Base-by-base conservation (phyloP, 306 rosid genomes). In the Trifolium pratense region DNA sequence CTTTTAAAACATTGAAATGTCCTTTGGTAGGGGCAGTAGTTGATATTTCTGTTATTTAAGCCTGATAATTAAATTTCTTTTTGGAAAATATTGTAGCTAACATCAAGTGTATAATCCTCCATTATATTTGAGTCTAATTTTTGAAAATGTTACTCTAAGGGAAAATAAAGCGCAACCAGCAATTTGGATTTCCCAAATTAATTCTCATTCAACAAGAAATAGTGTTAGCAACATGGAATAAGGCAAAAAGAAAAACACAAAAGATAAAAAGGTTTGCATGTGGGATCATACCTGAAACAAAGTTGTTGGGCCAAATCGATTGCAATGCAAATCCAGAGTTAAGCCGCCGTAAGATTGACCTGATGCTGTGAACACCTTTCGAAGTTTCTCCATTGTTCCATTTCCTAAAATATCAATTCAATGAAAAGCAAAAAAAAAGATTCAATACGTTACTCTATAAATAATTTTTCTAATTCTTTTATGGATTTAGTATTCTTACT, bases 281-380 rank as follows among this genome's bases (percentile, higher is more conserved):
- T 18, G 75, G 81, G 48, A 60, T 5, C 80, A 73, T 55, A 94
- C 97, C 91, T 91, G 96, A 75, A 74, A 86, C 87, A 94, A 82
- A 42, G 96, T 75, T 75, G 91, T 85, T 32, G 92, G 89, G 58
- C 98, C 95, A 77, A 91, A 91, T 67, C 88, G 88, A 78, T 94
- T 94, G 86, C 92, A 85, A 78, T 91, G 98, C 75, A 94, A 85
- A 81, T 94, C 98, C 84, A 94, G 86, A 25, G 90, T 87, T 63
- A 91, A 84, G 77, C 82, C 87, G 32, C 91, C 94, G 45, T 85
- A 86, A 55, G 84, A 81, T 87, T 89, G 97, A 65, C 92, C 79
- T 29, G 96, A 88, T 57, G 79, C 73, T 73, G 85, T 75, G 86
- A 94, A 82, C 53, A 94, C 95, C 73, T 87, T 90, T 64, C 83